Conservation (phyloP, 1,284 basidiomycete species). For the Pholiota adiposa region DNA sequence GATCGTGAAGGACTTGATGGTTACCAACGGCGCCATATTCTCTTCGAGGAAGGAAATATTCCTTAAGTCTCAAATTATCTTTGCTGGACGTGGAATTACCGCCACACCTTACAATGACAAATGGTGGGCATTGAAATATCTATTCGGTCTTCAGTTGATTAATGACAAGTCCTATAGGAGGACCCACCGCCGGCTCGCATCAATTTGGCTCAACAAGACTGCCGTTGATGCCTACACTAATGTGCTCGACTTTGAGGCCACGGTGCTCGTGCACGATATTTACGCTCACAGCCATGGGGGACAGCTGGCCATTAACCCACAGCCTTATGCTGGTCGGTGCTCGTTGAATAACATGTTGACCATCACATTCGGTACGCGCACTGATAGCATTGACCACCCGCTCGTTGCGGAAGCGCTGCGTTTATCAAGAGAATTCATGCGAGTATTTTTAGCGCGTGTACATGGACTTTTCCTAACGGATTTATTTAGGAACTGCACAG, state of each 20-base stretch:
- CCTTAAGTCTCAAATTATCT: conserved; percentile 41
- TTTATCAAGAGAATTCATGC: conserved; percentile 43
- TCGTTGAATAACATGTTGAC: conserved; percentile 45
- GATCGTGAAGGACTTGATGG: conserved; percentile 41
- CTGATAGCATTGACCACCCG: conserved; percentile 35
- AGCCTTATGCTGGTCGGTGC: conserved; percentile 36
- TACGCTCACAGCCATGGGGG: conserved; percentile 33
- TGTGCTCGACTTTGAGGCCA: conserved; percentile 42
- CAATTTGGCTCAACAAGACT: conserved; percentile 32
- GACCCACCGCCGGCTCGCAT: conserved; percentile 43
- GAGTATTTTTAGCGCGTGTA: conserved; percentile 2
- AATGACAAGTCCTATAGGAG: conserved; percentile 31
- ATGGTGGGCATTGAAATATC: conserved; percentile 31
- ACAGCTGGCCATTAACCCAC: conserved; percentile 35
- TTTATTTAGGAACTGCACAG: conserved; percentile 32
- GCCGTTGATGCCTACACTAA: conserved; percentile 39
- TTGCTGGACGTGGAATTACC: conserved; percentile 40
- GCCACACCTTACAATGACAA: conserved; percentile 43
- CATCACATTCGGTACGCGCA: conserved; percentile 41
- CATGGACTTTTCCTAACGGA: not conserved
- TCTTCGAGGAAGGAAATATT: conserved; percentile 41
- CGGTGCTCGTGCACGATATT: conserved; percentile 37
- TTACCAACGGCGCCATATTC: conserved; percentile 40
- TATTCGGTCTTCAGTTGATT: not conserved
- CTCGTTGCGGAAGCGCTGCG: conserved; percentile 34